Evolutionary conservation across 2,329 filamentous ascomycete species (phyloP), one percentile per base, ranked within the genome.

Genomic region (Exophiala sp.): DNA sequence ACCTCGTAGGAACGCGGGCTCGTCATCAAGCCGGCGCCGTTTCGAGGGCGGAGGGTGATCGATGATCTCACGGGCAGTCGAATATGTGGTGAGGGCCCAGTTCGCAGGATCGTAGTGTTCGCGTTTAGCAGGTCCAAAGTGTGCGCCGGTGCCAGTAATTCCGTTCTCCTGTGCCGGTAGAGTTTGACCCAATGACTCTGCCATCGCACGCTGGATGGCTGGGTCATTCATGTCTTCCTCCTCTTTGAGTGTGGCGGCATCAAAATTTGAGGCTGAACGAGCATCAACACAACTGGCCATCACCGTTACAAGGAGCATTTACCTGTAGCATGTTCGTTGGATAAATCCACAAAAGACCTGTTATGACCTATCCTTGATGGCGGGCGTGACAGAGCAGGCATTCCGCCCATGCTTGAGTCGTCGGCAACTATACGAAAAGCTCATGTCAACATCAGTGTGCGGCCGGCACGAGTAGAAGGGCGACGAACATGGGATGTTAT

Each of bases 1-100:
- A 12, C 80, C 80, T 53, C 83, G 82, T 47, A 86, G 68, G 54
- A 85, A 81, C 12, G 76, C 76, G 11, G 82, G 83, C 58, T 80
- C 73, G 33, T 70, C 73, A 4, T 70, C 62, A 16, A 71, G 66
- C 55, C 77, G 74, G 63, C 72, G 75, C 49, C 79, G 72, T 58
- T 79, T 74, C 52, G 70, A 67, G 0, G 78, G 74, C 35, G 79
- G 71, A 1, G 78, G 76, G 63, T 83, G 81, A 33, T 79, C 75
- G 20, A 81, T 71, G 32, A 81, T 75, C 65, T 83, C 80, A 50
- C 73, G 73, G 24, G 74, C 70, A 18, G 73, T 74, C 3, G 72
- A 65, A 35, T 74, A 72, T 4, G 77, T 65, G 2, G 78, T 78
- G 71, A 86, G 68, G 2, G 79, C 79, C 83, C 83, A 85, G 14